Conservation (phyloP, 2,329 filamentous ascomycete genomes). For the Waltergamsia citrina region DNA sequence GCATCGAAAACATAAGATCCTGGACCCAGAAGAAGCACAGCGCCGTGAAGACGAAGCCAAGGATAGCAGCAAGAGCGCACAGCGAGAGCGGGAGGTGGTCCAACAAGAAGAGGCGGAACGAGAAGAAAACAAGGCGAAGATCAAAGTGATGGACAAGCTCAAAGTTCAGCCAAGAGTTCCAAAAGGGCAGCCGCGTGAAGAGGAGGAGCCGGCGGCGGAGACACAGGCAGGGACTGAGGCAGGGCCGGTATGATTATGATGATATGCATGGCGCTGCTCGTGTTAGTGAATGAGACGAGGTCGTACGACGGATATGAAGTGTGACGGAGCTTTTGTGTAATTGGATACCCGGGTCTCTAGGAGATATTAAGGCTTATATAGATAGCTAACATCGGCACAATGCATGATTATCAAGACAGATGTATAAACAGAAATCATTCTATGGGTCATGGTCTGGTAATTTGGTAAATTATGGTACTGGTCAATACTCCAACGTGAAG, state of each 20-base stretch:
- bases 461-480: too few relatives aligned
- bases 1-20: constrained; percentile 46
- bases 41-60: constrained; percentile 47
- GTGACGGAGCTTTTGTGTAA: too few relatives aligned
- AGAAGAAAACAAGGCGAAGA: constrained; percentile 15
- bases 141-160: constrained; percentile 30
- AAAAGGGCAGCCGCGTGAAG: constrained; percentile 10
- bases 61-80: constrained; percentile 52
- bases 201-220: constrained; percentile 8
- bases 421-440: too few relatives aligned
- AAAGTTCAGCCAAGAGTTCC: constrained; percentile 19
- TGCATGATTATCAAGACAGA: too few relatives aligned
- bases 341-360: too few relatives aligned
- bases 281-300: too few relatives aligned
- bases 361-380: too few relatives aligned
- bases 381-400: too few relatives aligned
- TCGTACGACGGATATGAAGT: too few relatives aligned
- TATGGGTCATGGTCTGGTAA: too few relatives aligned
- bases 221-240: constrained; percentile 4
- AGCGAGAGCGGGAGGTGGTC: constrained; percentile 33
- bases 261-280: constrained; percentile 1
- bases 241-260: neutral
- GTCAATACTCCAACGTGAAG: too few relatives aligned
- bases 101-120: constrained; percentile 26
- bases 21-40: constrained; percentile 50